Base-by-base conservation (phyloP, 1,284 basidiomycete genomes). In the Melanopsichium pennsylvanicum region DNA sequence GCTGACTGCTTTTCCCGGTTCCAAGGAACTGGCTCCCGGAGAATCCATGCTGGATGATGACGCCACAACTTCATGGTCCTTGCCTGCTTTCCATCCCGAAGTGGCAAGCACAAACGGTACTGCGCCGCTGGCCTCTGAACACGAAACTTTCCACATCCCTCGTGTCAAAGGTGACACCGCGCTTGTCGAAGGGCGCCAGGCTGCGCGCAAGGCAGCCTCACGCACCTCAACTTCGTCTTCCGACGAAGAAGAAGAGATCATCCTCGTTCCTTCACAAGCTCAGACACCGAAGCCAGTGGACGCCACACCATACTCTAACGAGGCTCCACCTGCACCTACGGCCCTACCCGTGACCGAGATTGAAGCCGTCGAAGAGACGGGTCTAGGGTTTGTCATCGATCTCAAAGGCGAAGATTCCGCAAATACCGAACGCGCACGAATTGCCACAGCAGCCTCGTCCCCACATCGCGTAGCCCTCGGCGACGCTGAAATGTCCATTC, bases 1-100 rank as follows among this genome's bases (percentile, higher is more conserved):
- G 22, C 55, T 72, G 0, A 48, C 41, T 15, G 73, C 67, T 4
- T 72, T 67, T 46, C 72, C 73, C 6, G 71, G 70, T 18, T 66
- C 71, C 21, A 59, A 52, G 19, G 48, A 64, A 55, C 47, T 74
- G 11, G 71, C 36, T 0, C 51, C 58, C 1, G 52, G 62, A 29
- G 64, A 72, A 32, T 56, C 58, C 23, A 68, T 63, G 63, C 32
- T 71, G n/a, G 55, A 63, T 13, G 45, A 51, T 11, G 49, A 50
- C 21, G 40, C 41, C 10, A 15, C 54, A 5, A 22, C 40, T n/a
- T 25, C 52, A 1, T 68, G 52, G 52, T 37, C 56, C 11, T 21
- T 61, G 26, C 51, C 63, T 11, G 52, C 55, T 7, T 64, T 63
- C 37, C 60, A 57, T 18, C 47, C 49, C 6, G 57, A 50, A 23